Evolutionary conservation across 176 grass and related monocot species (phyloP).

Genomic region (Aegilops sharonensis): DNA sequence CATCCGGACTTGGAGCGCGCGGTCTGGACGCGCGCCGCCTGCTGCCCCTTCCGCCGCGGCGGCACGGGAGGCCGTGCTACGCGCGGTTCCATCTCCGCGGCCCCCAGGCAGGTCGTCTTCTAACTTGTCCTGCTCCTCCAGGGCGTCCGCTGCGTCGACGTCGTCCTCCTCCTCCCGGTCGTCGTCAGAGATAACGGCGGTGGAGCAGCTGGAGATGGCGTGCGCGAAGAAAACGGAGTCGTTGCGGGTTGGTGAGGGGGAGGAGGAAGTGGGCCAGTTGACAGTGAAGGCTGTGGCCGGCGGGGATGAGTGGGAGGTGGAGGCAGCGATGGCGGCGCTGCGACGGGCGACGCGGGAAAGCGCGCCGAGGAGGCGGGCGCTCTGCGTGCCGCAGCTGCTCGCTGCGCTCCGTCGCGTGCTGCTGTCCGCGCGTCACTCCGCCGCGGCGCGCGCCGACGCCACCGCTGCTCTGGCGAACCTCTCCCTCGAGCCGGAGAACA

Average conservation of each 20-base stretch:
- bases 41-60: neutral
- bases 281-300: constrained; percentile 26
- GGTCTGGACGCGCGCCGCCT: neutral
- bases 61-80: constrained; percentile 41
- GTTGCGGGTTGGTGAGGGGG: neutral
- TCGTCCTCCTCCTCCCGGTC: neutral
- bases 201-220: neutral
- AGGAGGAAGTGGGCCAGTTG: constrained; percentile 12
- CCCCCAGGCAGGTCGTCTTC: constrained; percentile 9
- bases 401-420: constrained; percentile 49
- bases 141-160: constrained; percentile 18
- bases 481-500: constrained; percentile 13
- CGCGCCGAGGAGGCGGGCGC: constrained; percentile 31
- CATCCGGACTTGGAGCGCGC: constrained; percentile 53
- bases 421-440: neutral
- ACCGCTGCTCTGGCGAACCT: constrained; percentile 5
- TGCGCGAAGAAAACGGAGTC: neutral
- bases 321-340: constrained; percentile 40
- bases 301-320: constrained; percentile 39
- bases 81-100: neutral
- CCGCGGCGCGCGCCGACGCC: neutral
- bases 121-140: constrained; percentile 19
- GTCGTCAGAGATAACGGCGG: constrained; percentile 4
- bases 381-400: constrained; percentile 55
- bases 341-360: constrained; percentile 62